These are phyloP conservation scores for Lasiodiplodia gonubiensis DNA, from an alignment of 2,329 filamentous ascomycete genomes.

Conservation along the genomic window DNA sequence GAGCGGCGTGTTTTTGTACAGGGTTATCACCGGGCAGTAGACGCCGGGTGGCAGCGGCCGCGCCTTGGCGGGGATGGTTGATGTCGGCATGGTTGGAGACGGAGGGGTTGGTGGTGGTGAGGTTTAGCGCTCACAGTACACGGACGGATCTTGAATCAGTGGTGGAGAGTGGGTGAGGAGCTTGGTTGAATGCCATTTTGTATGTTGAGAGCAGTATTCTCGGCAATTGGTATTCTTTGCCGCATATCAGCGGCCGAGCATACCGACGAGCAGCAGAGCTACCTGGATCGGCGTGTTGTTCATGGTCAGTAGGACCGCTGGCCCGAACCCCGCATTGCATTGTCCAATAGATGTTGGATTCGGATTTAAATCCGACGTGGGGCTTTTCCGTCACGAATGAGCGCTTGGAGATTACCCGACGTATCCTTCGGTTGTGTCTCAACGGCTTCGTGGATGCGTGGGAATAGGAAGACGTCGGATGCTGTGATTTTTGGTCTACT, in stretches of 20 bases:
- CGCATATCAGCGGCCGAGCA: background rate
- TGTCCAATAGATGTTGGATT: background rate
- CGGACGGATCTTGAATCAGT: background rate
- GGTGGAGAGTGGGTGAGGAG: background rate
- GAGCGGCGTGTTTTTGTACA: constrained; percentile 50
- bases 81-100: background rate
- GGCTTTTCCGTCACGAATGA: background rate
- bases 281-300: background rate
- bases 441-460: too few relatives aligned
- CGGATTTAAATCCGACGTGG: constrained; percentile 17
- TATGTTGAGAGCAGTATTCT: background rate
- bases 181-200: background rate
- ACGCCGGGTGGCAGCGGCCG: constrained; percentile 49
- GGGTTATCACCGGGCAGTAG: constrained; percentile 55
- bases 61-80: constrained; percentile 43
- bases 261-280: background rate
- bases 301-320: background rate
- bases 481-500: background rate
- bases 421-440: too few relatives aligned
- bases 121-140: background rate
- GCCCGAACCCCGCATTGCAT: constrained; percentile 1
- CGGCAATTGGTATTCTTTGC: background rate
- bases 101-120: background rate
- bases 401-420: background rate
- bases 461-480: too few relatives aligned